phyloP scores from a whole-genome alignment of 192 early-diverging fungal genomes.

The Gamsiella multidivaricata region DNA sequence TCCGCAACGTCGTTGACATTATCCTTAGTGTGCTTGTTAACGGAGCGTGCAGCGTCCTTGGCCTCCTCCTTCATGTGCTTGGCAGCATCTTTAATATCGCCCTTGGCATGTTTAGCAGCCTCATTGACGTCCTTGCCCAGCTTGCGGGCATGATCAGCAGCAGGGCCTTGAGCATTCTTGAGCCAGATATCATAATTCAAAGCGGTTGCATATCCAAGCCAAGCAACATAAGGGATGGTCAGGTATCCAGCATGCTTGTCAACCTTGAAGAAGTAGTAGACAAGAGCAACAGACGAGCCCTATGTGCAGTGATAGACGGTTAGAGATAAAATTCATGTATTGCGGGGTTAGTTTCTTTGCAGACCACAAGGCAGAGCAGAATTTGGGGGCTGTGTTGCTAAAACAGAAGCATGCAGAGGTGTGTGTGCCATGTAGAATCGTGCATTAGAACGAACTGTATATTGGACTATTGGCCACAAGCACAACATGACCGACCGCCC shows the following conservation, averaged over 20 bases:
- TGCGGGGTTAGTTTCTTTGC: too few species aligned
- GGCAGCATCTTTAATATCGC: constrained; percentile 45
- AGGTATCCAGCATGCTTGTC: constrained; percentile 50
- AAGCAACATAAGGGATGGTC: constrained; percentile 45
- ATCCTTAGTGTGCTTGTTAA: constrained; percentile 15
- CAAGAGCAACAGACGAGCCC: constrained; percentile 26
- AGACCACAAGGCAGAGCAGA: too few species aligned
- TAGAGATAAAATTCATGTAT: not conserved
- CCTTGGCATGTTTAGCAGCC: constrained; percentile 47
- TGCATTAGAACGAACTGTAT: too few species aligned
- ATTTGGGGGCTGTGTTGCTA: too few species aligned
- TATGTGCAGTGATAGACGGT: not conserved
- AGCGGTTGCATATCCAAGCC: constrained; percentile 52
- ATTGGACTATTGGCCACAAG: too few species aligned
- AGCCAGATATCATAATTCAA: constrained; percentile 53
- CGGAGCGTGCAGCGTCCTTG: constrained; percentile 23
- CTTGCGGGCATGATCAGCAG: constrained; percentile 43
- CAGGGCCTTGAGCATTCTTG: constrained; percentile 40
- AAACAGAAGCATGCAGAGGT: too few species aligned
- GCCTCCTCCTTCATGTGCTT: constrained; percentile 33
- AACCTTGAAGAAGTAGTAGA: constrained; percentile 49
- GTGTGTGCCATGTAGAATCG: too few species aligned
- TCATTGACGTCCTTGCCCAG: constrained; percentile 49
- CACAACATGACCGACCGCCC: too few species aligned
- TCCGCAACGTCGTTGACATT: constrained; percentile 27